Evolutionary conservation across 805 yeast species (phyloP), one percentile per base, ranked within the genome.

Genomic region (Diddensiella santjacobensis): DNA sequence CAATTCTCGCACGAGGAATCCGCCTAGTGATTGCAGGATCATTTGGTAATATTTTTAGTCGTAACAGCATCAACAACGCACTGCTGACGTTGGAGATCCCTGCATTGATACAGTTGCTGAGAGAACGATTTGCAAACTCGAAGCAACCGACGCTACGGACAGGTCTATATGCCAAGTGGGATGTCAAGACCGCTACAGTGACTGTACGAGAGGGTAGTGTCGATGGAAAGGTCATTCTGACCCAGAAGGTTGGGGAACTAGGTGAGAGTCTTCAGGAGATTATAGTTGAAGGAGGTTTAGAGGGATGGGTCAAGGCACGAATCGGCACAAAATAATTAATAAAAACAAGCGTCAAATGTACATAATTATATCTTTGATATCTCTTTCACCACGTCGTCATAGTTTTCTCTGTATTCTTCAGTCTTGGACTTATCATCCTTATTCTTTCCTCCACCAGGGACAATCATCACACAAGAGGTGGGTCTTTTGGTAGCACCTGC

Each of bases 401-500:
- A 93, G 52, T 81, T 69, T 70, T 90, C 96, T 70, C 87, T 85
- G 78, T 93, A 93, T 64, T 91, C 97, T 54, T 80, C 87, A 55
- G 88, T 79, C 66, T 81, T 79, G 50, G 78, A 75, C 58, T 79
- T 78, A 50, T 73, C 77, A 59, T 80, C 83, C 41, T 50, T 51
- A 13, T 26, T 26, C 63, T 86, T 78, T 52, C 90, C 89, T 48
- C 96, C 95, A 50, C 96, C 96, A 61, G 99, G 99, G 47, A 90
- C 93, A 60, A 93, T 80, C 88, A 93, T 87, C 24, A 93, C 96
- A 68, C 96, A 90, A 33, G 97, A 88, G 33, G 99, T 93, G 59
- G 99, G 98, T 77, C 99, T 85, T 77, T 93, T 93, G 49, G 99
- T 93, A 53, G 97, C 96, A 65, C 98, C 98, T 22, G 99, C 99